phyloP scores from a whole-genome alignment of 768 basidiomycete species.

The Sarcomyxa edulis region DNA sequence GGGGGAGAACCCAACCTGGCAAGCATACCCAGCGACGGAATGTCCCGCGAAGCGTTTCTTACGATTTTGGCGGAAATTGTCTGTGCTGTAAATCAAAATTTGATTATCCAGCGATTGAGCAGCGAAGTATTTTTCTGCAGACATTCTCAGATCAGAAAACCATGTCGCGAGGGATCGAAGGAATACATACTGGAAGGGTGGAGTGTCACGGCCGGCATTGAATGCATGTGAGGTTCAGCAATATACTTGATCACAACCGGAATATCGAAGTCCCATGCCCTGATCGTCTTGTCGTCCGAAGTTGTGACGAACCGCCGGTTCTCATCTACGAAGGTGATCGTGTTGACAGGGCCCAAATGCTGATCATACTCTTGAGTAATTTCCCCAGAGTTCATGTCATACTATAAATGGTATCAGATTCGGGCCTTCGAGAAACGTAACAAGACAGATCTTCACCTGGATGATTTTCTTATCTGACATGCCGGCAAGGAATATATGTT shows the following conservation, averaged over 20 bases:
- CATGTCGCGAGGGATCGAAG: constrained; percentile 4
- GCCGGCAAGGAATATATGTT: constrained; percentile 92
- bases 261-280: constrained; percentile 99
- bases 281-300: constrained; percentile 97
- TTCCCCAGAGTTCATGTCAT: constrained; percentile 92
- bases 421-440: neutral
- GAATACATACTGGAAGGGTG: constrained; percentile 84
- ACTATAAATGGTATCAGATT: constrained; percentile 44
- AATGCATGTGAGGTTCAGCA: constrained; percentile 99
- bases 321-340: constrained; percentile 98
- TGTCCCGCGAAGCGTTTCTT: constrained; percentile 99
- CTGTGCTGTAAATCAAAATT: constrained; percentile 94
- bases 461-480: constrained; percentile 99
- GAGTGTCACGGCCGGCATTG: constrained; percentile 96
- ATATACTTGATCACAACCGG: constrained; percentile 99
- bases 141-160: constrained; percentile 9
- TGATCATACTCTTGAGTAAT: constrained; percentile 99
- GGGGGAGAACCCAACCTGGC: constrained; percentile 94
- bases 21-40: constrained; percentile 95
- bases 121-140: constrained; percentile 87
- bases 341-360: constrained; percentile 96
- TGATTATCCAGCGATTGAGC: constrained; percentile 98
- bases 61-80: constrained; percentile 97
- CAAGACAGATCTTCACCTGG: constrained; percentile 52
- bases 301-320: constrained; percentile 97